Evolutionary conservation across 129 eudicot genomes (phyloP), one percentile per base, ranked within the genome.

Genomic region (Tanacetum coccineum): DNA sequence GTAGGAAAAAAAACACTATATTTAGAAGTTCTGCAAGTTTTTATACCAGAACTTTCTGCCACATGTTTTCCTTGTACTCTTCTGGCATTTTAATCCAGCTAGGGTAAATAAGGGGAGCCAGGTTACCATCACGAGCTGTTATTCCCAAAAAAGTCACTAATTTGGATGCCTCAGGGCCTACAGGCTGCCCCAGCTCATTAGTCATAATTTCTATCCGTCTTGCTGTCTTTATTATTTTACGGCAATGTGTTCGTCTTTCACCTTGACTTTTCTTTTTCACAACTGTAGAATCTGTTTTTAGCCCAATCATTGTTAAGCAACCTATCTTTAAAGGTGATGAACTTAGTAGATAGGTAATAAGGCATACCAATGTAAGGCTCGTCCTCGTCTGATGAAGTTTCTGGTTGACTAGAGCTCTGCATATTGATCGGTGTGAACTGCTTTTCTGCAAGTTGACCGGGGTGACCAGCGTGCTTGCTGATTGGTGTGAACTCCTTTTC

Each of bases 41-140:
- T 19, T 60, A 66, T 80, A 83, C 88, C 85, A 76, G 76, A 53
- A 83, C 85, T 80, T 74, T 66, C 79, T 84, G 77, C 85, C 85
- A 84, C 85, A 77, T 74, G 15, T 67, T 71, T 56, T 84, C 85
- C 70, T 84, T 84, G 59, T 70, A 74, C 42, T 73, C 85, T 36
- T 74, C 56, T 1, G 89, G 85, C 76, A 84, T 45, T 56, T 72
- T 64, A 15, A 70, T 71, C 89, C 89, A 84, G 54, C 72, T 73
- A 21, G 59, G 45, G 75, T 71, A 80, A 57, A 72, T 84, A 59
- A 84, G 83, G 22, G 89, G 89, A 32, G 80, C 74, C 68, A 68
- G 26, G 45, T 77, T 63, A 59, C 85, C 85, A 74, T 84, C 80
- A 7, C 83, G 85, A 57, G 85, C 85, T 45, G 74, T 62, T 48